phyloP scores from a whole-genome alignment of 2,329 filamentous ascomycete species.

The Colletotrichum graminicola region DNA sequence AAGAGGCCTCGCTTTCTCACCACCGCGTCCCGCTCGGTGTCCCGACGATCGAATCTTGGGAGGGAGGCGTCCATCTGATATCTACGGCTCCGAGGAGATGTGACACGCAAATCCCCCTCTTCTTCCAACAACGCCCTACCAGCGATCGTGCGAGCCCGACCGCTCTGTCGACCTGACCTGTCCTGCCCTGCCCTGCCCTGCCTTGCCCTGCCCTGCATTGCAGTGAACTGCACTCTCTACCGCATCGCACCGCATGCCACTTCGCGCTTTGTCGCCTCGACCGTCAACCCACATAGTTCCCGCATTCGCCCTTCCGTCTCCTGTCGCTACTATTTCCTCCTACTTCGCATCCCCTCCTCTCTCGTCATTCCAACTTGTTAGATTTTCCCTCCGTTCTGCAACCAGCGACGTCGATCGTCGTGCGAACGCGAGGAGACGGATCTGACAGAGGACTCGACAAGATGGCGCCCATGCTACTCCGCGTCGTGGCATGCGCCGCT shows the following conservation, averaged over 20 bases:
- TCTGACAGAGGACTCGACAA: constrained; percentile 28
- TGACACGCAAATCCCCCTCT: constrained; percentile 44
- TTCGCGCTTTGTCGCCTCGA: constrained; percentile 14
- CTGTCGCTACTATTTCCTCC: not conserved
- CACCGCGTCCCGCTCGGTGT: constrained; percentile 3
- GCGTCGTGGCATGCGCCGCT: constrained; percentile 49
- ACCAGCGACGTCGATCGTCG: constrained; percentile 55
- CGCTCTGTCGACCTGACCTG: constrained; percentile 10
- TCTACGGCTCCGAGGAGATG: constrained; percentile 46
- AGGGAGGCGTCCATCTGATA: constrained; percentile 43
- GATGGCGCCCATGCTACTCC: constrained; percentile 51
- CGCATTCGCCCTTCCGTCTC: constrained; percentile 14
- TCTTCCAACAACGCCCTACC: constrained; percentile 30
- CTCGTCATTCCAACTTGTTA: constrained; percentile 15
- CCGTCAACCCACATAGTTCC: constrained; percentile 11
- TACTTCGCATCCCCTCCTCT: not conserved
- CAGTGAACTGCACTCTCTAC: not conserved
- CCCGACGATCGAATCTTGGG: constrained; percentile 46
- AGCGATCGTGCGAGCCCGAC: constrained; percentile 28
- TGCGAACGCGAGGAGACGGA: constrained; percentile 37
- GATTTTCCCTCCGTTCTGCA: constrained; percentile 31
- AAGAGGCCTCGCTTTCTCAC: constrained; percentile 14
- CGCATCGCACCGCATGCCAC: constrained; percentile 29
- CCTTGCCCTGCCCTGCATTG: too few species aligned
- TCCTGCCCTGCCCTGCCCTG: not conserved